Evolutionary conservation across 2,329 filamentous ascomycete species (phyloP).

Genomic region (Beauveria sp.): DNA sequence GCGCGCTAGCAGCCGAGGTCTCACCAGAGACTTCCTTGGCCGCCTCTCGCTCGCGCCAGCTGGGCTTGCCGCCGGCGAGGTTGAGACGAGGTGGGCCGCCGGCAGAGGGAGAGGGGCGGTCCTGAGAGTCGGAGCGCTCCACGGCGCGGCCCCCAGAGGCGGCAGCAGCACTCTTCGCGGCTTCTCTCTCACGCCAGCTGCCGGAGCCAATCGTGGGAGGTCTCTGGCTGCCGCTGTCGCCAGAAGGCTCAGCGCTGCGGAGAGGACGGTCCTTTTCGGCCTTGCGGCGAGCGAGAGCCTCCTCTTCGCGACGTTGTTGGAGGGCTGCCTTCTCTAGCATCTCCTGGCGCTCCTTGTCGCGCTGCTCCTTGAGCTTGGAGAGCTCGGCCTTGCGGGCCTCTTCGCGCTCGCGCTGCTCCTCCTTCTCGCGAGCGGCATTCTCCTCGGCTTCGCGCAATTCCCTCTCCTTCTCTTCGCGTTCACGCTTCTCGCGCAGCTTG

Average conservation of each 20-base stretch:
- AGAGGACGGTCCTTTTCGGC: conserved; percentile 50
- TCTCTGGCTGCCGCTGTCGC: conserved; percentile 22
- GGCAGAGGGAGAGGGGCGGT: conserved; percentile 28
- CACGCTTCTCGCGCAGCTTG: conserved; percentile 72
- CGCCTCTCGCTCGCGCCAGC: conserved; percentile 68
- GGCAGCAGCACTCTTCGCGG: conserved; percentile 23
- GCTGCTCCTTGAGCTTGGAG: conserved; percentile 57
- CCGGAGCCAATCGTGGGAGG: conserved; percentile 28
- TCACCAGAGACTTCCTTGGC: conserved; percentile 31
- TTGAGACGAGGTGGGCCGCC: conserved; percentile 52
- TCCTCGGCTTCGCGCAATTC: conserved; percentile 78
- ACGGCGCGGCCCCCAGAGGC: conserved; percentile 23
- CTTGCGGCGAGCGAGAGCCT: conserved; percentile 69
- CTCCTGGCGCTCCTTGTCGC: conserved; percentile 62
- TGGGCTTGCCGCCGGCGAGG: conserved; percentile 54
- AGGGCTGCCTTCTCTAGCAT: conserved; percentile 53
- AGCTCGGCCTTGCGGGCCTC: conserved; percentile 71
- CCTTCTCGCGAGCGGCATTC: conserved; percentile 69
- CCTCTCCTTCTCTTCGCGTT: conserved; percentile 77
- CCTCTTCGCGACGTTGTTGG: conserved; percentile 80
- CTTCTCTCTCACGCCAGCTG: conserved; percentile 37
- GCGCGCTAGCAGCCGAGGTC: conserved; percentile 36
- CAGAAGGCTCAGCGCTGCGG: conserved; percentile 28
- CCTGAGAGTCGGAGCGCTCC: conserved; percentile 42
- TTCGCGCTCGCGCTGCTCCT: conserved; percentile 72